A percentile compares a stretch with the other conserved stretches of the same genome.
Evolutionary conservation across 345 rosid genomes (phyloP).

Genomic region (Crucihimalaya himalaica): DNA sequence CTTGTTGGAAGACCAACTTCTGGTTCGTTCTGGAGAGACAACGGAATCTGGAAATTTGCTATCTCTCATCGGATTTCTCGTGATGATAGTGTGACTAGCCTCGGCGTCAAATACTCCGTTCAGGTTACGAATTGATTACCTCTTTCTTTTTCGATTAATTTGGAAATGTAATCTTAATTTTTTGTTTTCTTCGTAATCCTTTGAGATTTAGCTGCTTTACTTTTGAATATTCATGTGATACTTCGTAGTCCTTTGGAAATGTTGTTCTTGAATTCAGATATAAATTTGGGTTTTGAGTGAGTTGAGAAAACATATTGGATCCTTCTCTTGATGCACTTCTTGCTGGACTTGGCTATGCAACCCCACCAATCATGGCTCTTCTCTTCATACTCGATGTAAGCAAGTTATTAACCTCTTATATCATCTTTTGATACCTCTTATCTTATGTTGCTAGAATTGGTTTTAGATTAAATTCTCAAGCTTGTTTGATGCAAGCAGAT

Average conservation of each 20-base stretch:
- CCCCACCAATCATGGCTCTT: slow-evolving; percentile 95
- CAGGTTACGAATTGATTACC: slow-evolving; percentile 52
- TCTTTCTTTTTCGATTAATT: too few species aligned
- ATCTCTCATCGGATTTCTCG: slow-evolving; percentile 69
- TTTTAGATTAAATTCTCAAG: not conserved
- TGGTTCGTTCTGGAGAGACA: slow-evolving; percentile 73
- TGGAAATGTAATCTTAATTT: too few species aligned
- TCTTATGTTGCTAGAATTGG: slow-evolving; percentile 11
- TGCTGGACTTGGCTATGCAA: slow-evolving; percentile 89
- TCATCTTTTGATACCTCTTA: not conserved
- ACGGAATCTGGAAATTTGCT: slow-evolving; percentile 69
- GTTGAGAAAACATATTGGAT: too few species aligned
- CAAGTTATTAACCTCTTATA: not conserved
- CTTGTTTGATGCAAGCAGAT: too few species aligned
- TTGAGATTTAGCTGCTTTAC: too few species aligned
- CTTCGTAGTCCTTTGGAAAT: too few species aligned
- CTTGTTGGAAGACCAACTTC: slow-evolving; percentile 67
- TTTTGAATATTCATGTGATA: too few species aligned
- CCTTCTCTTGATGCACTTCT: slow-evolving; percentile 74
- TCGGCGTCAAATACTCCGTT: slow-evolving; percentile 85
- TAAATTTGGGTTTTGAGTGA: too few species aligned
- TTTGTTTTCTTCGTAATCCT: too few species aligned
- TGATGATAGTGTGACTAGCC: slow-evolving; percentile 70
- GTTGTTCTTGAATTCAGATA: too few species aligned
- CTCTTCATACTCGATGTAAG: slow-evolving; percentile 86